These are phyloP conservation scores for Lachnellula cervina DNA, from an alignment of 2,329 filamentous ascomycete species.

Conservation along the genomic window DNA sequence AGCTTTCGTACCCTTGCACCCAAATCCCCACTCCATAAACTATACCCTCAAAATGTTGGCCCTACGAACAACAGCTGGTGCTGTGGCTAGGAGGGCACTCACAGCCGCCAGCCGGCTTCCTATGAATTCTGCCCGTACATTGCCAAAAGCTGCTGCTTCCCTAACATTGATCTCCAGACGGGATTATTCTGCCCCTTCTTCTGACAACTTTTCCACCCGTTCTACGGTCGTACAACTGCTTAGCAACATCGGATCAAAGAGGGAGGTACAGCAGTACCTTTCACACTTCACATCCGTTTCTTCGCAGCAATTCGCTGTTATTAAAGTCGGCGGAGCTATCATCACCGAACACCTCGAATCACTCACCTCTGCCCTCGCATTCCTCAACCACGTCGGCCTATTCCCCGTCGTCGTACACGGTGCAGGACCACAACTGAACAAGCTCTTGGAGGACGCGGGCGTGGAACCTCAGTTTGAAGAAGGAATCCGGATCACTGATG, in stretches of 20 bases:
- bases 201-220: slow-evolving; percentile 46
- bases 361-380: slow-evolving; percentile 80
- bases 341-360: slow-evolving; percentile 91
- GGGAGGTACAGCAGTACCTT: slow-evolving; percentile 95
- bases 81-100: slow-evolving; percentile 28
- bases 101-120: slow-evolving; percentile 24
- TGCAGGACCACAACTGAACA: slow-evolving; percentile 91
- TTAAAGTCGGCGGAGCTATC: slow-evolving; percentile 96
- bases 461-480: slow-evolving; percentile 96
- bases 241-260: slow-evolving; percentile 92
- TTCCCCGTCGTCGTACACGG: slow-evolving; percentile 96
- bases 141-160: slow-evolving; percentile 27
- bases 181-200: slow-evolving; percentile 28
- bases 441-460: slow-evolving; percentile 80
- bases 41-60: slow-evolving; percentile 28
- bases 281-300: slow-evolving; percentile 96
- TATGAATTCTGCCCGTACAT: slow-evolving; percentile 17
- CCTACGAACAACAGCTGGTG: slow-evolving; percentile 28
- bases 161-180: slow-evolving; percentile 23
- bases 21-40: slow-evolving; percentile 22
- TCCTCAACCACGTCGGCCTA: slow-evolving; percentile 90
- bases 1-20: slow-evolving; percentile 3
- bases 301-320: slow-evolving; percentile 94
- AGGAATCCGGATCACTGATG: slow-evolving; percentile 91
- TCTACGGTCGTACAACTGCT: slow-evolving; percentile 84